Conservation (phyloP, 163 green algal genomes). For the Chlamydomonas reinhardtii region DNA sequence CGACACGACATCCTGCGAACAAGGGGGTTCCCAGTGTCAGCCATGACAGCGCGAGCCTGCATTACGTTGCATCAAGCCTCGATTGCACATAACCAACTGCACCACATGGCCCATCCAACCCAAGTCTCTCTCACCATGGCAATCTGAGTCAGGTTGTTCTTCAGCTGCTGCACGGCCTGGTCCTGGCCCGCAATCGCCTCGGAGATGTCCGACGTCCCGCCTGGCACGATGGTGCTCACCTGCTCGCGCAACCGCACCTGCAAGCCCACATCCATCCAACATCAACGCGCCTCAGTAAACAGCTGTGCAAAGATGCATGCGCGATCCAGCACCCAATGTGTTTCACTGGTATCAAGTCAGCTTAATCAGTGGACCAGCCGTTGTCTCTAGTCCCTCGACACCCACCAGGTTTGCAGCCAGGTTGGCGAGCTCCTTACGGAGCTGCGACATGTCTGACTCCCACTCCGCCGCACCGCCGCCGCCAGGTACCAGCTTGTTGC, state of each 20-base stretch:
- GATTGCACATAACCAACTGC: too few species aligned
- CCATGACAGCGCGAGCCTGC: too few species aligned
- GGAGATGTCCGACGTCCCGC: conserved; percentile 3
- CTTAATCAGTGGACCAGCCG: too few species aligned
- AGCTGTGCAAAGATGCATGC: too few species aligned
- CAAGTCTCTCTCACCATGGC: conserved; percentile 14
- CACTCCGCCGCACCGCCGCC: background rate
- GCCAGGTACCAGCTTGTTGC: conserved; percentile 15
- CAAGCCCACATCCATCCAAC: background rate
- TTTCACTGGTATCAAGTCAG: too few species aligned
- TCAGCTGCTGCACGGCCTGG: conserved; percentile 2
- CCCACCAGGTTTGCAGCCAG: conserved; percentile 36
- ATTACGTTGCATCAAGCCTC: too few species aligned
- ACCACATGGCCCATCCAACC: too few species aligned
- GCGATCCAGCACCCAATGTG: too few species aligned
- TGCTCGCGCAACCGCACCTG: conserved; percentile 18
- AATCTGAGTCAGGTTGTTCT: conserved; percentile 39
- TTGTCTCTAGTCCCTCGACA: too few species aligned
- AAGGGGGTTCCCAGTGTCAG: too few species aligned
- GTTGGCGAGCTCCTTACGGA: conserved; percentile 28
- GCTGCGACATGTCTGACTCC: conserved; percentile 31
- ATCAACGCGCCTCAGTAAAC: too few species aligned
- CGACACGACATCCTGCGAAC: conserved; percentile 30
- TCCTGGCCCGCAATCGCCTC: conserved; percentile 34
- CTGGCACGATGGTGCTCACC: background rate